These are phyloP conservation scores for Stephania cephalantha DNA, from an alignment of 164 flowering plant genomes.

Conservation along the genomic window DNA sequence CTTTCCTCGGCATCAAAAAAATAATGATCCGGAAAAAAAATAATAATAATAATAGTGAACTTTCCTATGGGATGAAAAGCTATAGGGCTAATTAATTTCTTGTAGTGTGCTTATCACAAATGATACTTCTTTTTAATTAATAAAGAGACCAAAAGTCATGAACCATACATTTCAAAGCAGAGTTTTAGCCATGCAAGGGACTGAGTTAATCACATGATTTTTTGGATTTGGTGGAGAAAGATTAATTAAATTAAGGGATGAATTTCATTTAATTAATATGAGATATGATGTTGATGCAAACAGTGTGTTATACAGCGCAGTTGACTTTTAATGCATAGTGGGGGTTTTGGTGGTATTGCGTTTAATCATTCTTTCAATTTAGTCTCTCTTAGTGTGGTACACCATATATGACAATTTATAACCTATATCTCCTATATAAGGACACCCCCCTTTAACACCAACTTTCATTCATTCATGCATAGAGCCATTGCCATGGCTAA, in stretches of 20 bases:
- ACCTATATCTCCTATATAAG: neutral
- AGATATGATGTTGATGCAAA: neutral
- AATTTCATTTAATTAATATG: no score
- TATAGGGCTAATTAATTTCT: no score
- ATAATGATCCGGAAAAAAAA: no score
- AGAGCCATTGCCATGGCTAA: neutral
- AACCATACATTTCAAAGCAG: neutral
- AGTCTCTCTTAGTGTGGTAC: neutral
- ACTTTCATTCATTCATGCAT: neutral
- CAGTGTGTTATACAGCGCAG: neutral
- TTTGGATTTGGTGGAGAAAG: neutral
- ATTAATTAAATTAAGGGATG: neutral
- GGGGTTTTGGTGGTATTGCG: neutral
- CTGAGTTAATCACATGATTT: neutral
- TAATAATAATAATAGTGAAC: no score
- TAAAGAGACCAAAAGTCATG: no score
- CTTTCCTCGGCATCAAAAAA: no score
- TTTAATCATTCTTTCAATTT: neutral
- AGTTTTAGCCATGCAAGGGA: neutral
- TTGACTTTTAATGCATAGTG: conserved; percentile 1
- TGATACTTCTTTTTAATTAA: neutral
- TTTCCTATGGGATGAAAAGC: no score
- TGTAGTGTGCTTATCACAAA: no score
- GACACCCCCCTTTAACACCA: neutral
- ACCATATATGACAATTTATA: neutral